These are phyloP conservation scores for Geotrichum fermentans DNA, from an alignment of 1,139 yeast genomes.

Conservation along the genomic window DNA sequence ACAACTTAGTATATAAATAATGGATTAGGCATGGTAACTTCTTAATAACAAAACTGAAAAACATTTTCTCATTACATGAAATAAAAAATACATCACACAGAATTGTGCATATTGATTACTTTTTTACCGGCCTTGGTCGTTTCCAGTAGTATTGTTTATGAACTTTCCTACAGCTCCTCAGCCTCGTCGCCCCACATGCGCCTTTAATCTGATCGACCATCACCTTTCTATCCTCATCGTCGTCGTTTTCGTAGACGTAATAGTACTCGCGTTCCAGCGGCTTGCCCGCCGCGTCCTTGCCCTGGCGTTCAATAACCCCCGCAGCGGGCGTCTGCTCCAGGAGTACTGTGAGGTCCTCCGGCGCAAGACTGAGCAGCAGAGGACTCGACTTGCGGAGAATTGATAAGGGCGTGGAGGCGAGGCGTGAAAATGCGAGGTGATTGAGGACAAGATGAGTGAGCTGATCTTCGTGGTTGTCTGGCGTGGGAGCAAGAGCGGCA, in stretches of 20 bases:
- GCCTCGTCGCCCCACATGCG: slow-evolving; percentile 45
- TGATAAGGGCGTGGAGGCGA: slow-evolving; percentile 79
- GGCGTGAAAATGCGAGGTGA: slow-evolving; percentile 84
- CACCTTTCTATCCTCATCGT: slow-evolving; percentile 60
- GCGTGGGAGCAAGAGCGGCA: slow-evolving; percentile 11
- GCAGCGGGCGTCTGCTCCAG: slow-evolving; percentile 53
- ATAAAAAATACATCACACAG: too few species aligned
- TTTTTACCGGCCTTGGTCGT: slow-evolving; percentile 12
- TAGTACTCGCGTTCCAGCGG: slow-evolving; percentile 90
- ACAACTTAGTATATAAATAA: too few species aligned
- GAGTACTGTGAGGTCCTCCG: slow-evolving; percentile 36
- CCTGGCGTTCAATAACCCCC: slow-evolving; percentile 80
- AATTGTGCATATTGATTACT: too few species aligned
- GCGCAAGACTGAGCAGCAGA: slow-evolving; percentile 29
- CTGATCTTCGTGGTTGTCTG: slow-evolving; percentile 25
- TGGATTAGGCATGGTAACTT: too few species aligned
- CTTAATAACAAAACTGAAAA: too few species aligned
- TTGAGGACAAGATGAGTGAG: slow-evolving; percentile 50
- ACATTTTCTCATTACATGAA: too few species aligned
- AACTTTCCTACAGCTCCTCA: slow-evolving; percentile 85
- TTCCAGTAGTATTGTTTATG: slow-evolving; percentile 62
- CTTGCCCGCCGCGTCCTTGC: slow-evolving; percentile 95
- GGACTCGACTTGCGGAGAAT: slow-evolving; percentile 52
- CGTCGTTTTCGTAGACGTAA: slow-evolving; percentile 78
- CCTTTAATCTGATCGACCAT: slow-evolving; percentile 69